These are phyloP conservation scores for Dendrobium officinale DNA, from an alignment of 106 monocot species.

Conservation along the genomic window DNA sequence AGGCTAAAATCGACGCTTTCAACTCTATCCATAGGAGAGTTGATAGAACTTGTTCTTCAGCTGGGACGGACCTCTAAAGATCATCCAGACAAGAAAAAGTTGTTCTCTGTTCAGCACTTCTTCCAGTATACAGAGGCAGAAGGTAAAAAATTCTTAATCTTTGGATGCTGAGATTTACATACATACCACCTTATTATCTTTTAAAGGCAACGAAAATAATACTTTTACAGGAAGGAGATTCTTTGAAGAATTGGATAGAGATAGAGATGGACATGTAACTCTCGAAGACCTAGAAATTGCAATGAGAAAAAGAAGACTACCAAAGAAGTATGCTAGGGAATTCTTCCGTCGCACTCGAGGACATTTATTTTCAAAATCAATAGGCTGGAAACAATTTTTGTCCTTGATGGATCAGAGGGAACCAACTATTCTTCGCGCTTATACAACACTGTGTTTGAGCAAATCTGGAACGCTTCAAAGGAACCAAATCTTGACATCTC, in stretches of 20 bases:
- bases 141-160: constrained; percentile 32
- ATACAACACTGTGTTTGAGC: constrained; percentile 90
- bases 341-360: constrained; percentile 69
- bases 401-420: constrained; percentile 95
- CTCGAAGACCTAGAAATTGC: constrained; percentile 94
- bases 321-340: constrained; percentile 72
- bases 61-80: constrained; percentile 36
- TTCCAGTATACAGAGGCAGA: constrained; percentile 59
- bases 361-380: constrained; percentile 87
- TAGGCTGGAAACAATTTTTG: constrained; percentile 94
- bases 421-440: constrained; percentile 86
- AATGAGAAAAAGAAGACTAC: constrained; percentile 85
- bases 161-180: not conserved
- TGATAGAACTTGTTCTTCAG: constrained; percentile 56
- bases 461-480: constrained; percentile 95
- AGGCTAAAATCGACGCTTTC: constrained; percentile 44
- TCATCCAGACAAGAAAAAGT: constrained; percentile 74
- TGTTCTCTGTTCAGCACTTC: constrained; percentile 81
- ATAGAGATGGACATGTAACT: constrained; percentile 89
- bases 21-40: constrained; percentile 40
- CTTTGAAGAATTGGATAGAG: constrained; percentile 92
- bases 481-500: constrained; percentile 81
- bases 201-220: not conserved
- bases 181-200: not conserved
- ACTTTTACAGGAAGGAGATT: constrained; percentile 61